Base-by-base conservation (phyloP, 78 protist species). In the Trichosphaerium sp. region DNA sequence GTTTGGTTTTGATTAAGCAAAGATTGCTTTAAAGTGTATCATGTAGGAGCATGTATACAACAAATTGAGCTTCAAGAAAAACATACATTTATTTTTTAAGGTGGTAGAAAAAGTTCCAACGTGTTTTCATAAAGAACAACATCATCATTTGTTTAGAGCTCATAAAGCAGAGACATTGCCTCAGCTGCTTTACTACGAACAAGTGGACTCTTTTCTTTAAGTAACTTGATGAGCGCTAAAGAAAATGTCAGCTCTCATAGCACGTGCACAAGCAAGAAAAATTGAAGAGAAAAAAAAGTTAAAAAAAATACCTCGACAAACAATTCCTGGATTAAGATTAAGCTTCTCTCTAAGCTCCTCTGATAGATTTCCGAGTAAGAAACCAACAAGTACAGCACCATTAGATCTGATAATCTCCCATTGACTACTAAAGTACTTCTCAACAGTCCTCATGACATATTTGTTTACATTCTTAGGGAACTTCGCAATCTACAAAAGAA, bases 181-280 rank as follows among this genome's bases (percentile, higher is more conserved):
- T 81, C 78, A 8, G 87, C 87, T 18, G 73, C 71, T 23, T 41
- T 61, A 58, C 61, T 63, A 51, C 87, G 67, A 10, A 81, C 82
- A 1, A 23, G 12, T 2, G 87, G 56, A 34, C 48, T 40, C 48
- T 58, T 61, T 40, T 81, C 82, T 43, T 34, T 23, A 12, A 81
- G 59, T 15, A 81, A 61, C n/a, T 29, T n/a, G 21, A 74, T 43
- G 7, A 81, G 31, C 18, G 71, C 25, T 8, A 31, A n/a, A 40
- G 11, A 1, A 25, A 12, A 31, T 14, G 44, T 10, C 5, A 6
- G 7, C 2, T 5, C 29, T 21, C n/a, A 39, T n/a, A 18, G 23
- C 26, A 2, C 25, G 10, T 4, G 49, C 34, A 7, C 6, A 32
- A n/a, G n/a, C n/a, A n/a, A n/a, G n/a, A n/a, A n/a, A n/a, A n/a